Evolutionary conservation across 345 rosid species (phyloP).

Genomic region (Toxicodendron radicans): DNA sequence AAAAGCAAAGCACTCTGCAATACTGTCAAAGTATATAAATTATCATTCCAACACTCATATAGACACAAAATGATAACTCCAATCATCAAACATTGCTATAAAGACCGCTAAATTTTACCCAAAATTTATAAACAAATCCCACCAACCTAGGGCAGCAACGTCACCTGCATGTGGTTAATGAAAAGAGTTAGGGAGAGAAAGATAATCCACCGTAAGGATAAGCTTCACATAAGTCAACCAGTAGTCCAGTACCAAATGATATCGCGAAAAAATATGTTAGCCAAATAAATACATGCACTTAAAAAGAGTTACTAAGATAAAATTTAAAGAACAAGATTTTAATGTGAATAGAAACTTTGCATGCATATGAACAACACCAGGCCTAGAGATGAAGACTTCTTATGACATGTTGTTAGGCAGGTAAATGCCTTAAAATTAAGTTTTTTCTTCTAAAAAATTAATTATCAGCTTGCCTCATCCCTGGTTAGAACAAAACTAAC

Average conservation of each 20-base stretch:
- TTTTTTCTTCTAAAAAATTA: not conserved
- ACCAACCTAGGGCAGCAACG: conserved; percentile 85
- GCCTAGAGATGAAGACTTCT: not conserved
- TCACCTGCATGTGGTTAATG: conserved; percentile 53
- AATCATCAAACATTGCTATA: conserved; percentile 10
- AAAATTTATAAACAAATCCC: conserved; percentile 89
- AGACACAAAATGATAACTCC: not conserved
- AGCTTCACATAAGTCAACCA: not conserved
- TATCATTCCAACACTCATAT: conserved; percentile 14
- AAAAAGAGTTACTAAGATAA: not conserved
- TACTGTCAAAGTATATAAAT: conserved; percentile 42
- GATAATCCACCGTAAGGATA: not conserved
- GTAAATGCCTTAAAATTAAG: not conserved
- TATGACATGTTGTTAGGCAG: not conserved
- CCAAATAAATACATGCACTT: not conserved
- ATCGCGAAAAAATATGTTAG: not conserved
- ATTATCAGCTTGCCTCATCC: not conserved
- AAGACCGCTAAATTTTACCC: conserved; percentile 48
- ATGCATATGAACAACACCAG: not conserved
- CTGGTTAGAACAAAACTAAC: not conserved
- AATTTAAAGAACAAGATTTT: not conserved
- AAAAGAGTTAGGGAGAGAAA: conserved; percentile 14
- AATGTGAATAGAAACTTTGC: not conserved
- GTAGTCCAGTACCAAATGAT: not conserved
- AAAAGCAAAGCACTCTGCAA: conserved; percentile 92